Conservation (phyloP, 1,284 basidiomycete genomes). For the Volvariella volvacea region DNA sequence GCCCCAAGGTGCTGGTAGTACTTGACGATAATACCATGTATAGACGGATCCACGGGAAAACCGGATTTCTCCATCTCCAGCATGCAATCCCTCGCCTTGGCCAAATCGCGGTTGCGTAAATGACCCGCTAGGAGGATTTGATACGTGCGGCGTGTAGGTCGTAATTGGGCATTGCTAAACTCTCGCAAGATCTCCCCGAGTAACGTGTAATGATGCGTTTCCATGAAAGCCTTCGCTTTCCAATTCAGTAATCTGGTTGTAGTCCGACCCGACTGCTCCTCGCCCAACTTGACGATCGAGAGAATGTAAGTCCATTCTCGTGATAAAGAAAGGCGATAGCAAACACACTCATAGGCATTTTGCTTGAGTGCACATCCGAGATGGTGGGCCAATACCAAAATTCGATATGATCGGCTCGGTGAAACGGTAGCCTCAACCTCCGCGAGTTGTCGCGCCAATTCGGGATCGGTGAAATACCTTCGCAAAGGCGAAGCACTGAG, state of each 20-base stretch:
- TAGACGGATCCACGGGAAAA: slow-evolving; percentile 44
- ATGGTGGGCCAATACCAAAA: slow-evolving; percentile 40
- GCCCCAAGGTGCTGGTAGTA: slow-evolving; percentile 55
- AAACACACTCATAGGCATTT: slow-evolving; percentile 52
- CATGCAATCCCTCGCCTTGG: slow-evolving; percentile 44
- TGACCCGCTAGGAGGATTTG: slow-evolving; percentile 59
- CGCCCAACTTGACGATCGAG: slow-evolving; percentile 37
- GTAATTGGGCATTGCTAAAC: slow-evolving; percentile 38
- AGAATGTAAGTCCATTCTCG: slow-evolving; percentile 47
- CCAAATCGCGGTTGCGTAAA: slow-evolving; percentile 60
- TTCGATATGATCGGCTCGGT: slow-evolving; percentile 32
- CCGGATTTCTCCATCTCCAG: slow-evolving; percentile 50
- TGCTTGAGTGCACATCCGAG: slow-evolving; percentile 44
- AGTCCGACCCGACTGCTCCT: slow-evolving; percentile 36
- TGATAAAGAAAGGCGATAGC: slow-evolving; percentile 36
- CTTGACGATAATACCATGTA: slow-evolving; percentile 51
- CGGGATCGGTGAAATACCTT: slow-evolving; percentile 27
- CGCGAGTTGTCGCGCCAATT: slow-evolving; percentile 35
- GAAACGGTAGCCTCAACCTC: slow-evolving; percentile 35
- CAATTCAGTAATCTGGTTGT: slow-evolving; percentile 61
- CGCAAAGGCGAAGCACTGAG: slow-evolving; percentile 21
- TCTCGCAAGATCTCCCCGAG: slow-evolving; percentile 41
- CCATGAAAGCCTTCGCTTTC: slow-evolving; percentile 52
- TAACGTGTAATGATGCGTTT: slow-evolving; percentile 39
- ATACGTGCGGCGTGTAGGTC: slow-evolving; percentile 54